phyloP scores from a whole-genome alignment of 768 basidiomycete species.

The Vararia minispora region DNA sequence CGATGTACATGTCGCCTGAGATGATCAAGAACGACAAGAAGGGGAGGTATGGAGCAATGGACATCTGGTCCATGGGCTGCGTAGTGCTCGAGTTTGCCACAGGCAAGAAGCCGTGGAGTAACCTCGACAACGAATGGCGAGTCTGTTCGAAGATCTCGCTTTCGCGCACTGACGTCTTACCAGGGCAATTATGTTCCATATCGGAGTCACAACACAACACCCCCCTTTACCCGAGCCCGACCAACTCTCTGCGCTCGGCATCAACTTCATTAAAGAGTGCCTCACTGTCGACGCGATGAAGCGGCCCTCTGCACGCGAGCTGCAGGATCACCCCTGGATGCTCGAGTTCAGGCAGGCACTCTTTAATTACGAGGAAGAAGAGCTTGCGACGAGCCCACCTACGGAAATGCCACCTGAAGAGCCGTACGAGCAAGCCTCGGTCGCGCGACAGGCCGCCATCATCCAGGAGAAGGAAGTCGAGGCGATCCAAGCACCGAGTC shows the following conservation, averaged over 20 bases:
- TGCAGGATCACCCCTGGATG: slow-evolving; percentile 89
- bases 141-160: slow-evolving; percentile 11
- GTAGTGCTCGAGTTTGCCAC: slow-evolving; percentile 97
- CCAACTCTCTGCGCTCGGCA: slow-evolving; percentile 81
- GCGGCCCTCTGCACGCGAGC: slow-evolving; percentile 76
- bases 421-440: slow-evolving; percentile 37
- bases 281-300: slow-evolving; percentile 76
- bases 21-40: slow-evolving; percentile 89
- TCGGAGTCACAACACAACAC: slow-evolving; percentile 92
- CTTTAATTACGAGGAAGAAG: slow-evolving; percentile 53
- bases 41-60: slow-evolving; percentile 91
- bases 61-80: slow-evolving; percentile 96
- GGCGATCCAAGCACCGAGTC: slow-evolving; percentile 38
- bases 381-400: slow-evolving; percentile 39
- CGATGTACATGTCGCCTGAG: slow-evolving; percentile 99
- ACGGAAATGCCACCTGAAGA: slow-evolving; percentile 35
- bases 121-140: slow-evolving; percentile 98
- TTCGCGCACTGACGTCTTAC: slow-evolving; percentile 5
- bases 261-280: slow-evolving; percentile 90
- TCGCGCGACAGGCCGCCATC: slow-evolving; percentile 45
- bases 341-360: slow-evolving; percentile 67
- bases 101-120: slow-evolving; percentile 96
- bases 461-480: slow-evolving; percentile 53
- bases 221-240: slow-evolving; percentile 89
- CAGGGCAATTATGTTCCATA: slow-evolving; percentile 99